Base-by-base conservation (phyloP, 345 rosid genomes). In the Lenwebbia sp. region DNA sequence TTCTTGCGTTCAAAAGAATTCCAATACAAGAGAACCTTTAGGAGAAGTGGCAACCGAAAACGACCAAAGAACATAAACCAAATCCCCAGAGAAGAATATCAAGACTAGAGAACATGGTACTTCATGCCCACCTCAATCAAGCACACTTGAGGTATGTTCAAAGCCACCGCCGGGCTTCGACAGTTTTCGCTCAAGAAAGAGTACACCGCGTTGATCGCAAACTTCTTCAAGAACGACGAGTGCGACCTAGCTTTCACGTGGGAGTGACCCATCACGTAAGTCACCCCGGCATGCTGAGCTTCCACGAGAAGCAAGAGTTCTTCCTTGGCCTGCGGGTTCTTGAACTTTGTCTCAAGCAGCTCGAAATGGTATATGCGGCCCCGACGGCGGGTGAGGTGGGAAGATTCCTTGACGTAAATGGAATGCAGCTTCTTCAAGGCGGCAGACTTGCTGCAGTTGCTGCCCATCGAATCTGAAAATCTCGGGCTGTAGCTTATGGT, bases 111-210 rank as follows among this genome's bases (percentile, higher is more conserved):
- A 3, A 97, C 83, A 86, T 86, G 86, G 89, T 96, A 97, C 92
- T 94, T 97, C 95, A 95, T 92, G n/a, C 99, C 99, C 65, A 97
- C 99, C 91, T 95, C 93, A 82, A 97, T 96, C 85, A 96, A 88
- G 86, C 98, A 96, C 65, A 93, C 93, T 54, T 91, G 98, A 85
- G 99, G 99, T 86, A 97, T 94, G 90, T 92, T 93, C 92, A 96
- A 88, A 85, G 89, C 90, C 54, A 97, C 99, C 17, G 94, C 89
- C 53, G 99, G 95, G 82, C 94, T 91, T 74, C 99, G 87, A 88
- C 99, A 92, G 87, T 97, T 97, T 88, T 94, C 94, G 55, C 97
- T 94, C 84, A 97, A 85, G 93, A 96, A 97, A 5, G 96, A 93
- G 93, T 91, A 94, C n/a, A 90, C 93, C n/a, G 89, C 94, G 50